Evolutionary conservation across 1,284 basidiomycete genomes (phyloP).

Genomic region (Leucoagaricus sp.): DNA sequence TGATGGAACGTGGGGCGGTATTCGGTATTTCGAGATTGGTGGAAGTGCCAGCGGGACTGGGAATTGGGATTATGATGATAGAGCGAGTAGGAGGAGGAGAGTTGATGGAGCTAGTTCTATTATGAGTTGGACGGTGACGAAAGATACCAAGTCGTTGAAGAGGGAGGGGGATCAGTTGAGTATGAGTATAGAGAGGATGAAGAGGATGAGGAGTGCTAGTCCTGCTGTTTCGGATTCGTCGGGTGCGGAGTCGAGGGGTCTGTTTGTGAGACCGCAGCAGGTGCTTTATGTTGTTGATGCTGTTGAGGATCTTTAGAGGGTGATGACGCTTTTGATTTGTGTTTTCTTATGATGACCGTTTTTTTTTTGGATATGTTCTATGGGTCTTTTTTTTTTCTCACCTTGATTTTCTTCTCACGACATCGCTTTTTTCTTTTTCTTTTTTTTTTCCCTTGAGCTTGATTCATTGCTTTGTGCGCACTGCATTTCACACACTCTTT

Average conservation of each 20-base stretch:
- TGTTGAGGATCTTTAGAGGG: slow-evolving; percentile 44
- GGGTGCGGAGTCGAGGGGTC: slow-evolving; percentile 61
- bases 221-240: slow-evolving; percentile 69
- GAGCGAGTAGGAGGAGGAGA: neutral
- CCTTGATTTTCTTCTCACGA: neutral
- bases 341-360: no score
- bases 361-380: neutral
- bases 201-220: slow-evolving; percentile 69
- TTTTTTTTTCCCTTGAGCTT: no score
- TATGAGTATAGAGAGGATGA: slow-evolving; percentile 52
- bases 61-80: no score
- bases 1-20: slow-evolving; percentile 78
- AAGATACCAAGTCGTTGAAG: slow-evolving; percentile 40
- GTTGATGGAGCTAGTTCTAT: slow-evolving; percentile 49
- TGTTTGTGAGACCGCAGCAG: slow-evolving; percentile 81
- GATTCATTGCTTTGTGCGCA: no score
- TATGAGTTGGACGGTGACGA: slow-evolving; percentile 31
- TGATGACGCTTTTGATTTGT: no score
- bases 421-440: no score
- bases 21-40: slow-evolving; percentile 79
- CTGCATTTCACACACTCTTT: no score
- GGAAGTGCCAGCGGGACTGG: slow-evolving; percentile 47
- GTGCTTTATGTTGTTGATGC: slow-evolving; percentile 83
- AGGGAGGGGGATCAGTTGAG: slow-evolving; percentile 67
- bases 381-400: neutral